Evolutionary conservation across 345 rosid genomes (phyloP), one percentile per base, ranked within the genome.

Genomic region (Ceriops tagal): DNA sequence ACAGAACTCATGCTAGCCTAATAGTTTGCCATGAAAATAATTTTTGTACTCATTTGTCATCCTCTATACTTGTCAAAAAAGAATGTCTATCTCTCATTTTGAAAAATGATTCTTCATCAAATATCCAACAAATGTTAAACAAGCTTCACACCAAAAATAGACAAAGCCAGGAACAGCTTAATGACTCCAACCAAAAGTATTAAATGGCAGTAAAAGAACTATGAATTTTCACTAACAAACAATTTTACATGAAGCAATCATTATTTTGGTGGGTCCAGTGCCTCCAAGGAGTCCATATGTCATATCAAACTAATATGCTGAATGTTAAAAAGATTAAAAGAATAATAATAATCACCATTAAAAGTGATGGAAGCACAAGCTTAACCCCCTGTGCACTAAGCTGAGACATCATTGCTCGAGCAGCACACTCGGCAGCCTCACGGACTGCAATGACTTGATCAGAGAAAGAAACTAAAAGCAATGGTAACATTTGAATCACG

Each of bases 371-470:
- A 74, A 95, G 97, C 61, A 95, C 96, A 75, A 90, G 91, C 83
- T 95, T 95, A 74, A 95, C 99, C 56, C 99, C 97, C 70, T 83
- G 92, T 28, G 83, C 97, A 27, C 84, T 89, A 51, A 95, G 91
- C 61, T 92, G 96, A 85, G 99, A 86, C 99, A 92, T 95, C 96
- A 95, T 92, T 58, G 99, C 96, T 34, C 97, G 99, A 74, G 99
- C 93, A 75, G 97, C 96, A 77, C 96, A 90, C 73, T 95, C 97
- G 68, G 97, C 96, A 80, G 96, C 97, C 78, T 92, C 99, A 63
- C 99, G 99, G 78, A 95, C 96, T 8, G 99, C 99, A 57, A 88
- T 85, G 58, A 92, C 96, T 92, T 86, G 99, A 81, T 95, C 99
- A 74, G 99, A 95, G 84, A 95, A 95, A 66, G 93, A 90, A 70